Percentiles rank a stretch among this genome's conserved stretches.
phyloP scores from a whole-genome alignment of 2,329 filamentous ascomycete genomes.

The Fusarium sacchari region DNA sequence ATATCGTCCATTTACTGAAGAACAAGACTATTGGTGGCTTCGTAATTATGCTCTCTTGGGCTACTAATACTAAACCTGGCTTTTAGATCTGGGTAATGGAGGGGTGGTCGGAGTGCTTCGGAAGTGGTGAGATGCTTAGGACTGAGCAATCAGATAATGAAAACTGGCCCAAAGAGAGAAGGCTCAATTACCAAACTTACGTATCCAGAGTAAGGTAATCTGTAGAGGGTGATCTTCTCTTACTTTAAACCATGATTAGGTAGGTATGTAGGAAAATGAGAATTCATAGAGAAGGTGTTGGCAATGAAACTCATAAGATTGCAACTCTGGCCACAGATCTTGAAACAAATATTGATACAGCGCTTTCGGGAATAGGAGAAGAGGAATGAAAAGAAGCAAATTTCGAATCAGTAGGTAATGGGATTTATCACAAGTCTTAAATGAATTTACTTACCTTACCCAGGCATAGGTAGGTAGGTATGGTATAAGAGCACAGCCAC shows the following conservation, averaged over 20 bases:
- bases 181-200: background rate
- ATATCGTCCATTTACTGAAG: background rate
- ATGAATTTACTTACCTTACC: background rate
- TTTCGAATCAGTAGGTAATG: background rate
- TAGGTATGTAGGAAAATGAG: background rate
- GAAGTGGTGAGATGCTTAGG: conserved; percentile 25
- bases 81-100: conserved; percentile 26
- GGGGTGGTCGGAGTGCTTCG: conserved; percentile 11
- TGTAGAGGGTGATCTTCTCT: background rate
- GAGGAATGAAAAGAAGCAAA: background rate
- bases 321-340: background rate
- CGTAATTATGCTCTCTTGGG: background rate
- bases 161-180: background rate
- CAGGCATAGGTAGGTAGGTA: no score
- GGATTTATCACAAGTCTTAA: background rate
- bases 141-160: conserved; percentile 19
- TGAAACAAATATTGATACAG: background rate
- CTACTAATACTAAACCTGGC: background rate
- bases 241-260: background rate
- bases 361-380: background rate
- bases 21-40: conserved; percentile 10
- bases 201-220: background rate
- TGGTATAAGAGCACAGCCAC: conserved; percentile 13
- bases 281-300: background rate
- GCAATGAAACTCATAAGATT: background rate